These are phyloP conservation scores for Yamadazyma oceani DNA, from an alignment of 1,139 yeast genomes.

Conservation along the genomic window DNA sequence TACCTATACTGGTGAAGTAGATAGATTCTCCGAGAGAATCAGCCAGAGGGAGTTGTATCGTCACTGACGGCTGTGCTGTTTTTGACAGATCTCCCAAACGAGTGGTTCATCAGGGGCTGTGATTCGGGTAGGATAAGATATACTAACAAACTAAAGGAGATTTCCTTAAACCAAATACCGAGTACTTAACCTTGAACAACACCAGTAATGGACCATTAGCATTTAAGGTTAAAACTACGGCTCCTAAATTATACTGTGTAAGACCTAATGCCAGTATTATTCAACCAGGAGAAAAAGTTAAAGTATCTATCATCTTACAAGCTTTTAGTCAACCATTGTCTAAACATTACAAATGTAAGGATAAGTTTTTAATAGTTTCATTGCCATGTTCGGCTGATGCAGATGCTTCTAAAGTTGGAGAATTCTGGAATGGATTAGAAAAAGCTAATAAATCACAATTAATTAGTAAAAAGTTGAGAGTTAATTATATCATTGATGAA, in stretches of 20 bases:
- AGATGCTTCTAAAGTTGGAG: constrained; percentile 56
- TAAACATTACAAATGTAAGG: constrained; percentile 75
- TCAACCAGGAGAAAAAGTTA: constrained; percentile 68
- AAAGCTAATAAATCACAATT: constrained; percentile 57
- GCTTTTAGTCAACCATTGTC: constrained; percentile 78
- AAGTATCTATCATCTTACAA: constrained; percentile 81
- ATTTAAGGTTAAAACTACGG: constrained; percentile 96
- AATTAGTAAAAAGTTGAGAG: constrained; percentile 76
- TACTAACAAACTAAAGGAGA: constrained; percentile 44
- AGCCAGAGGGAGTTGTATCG: no score
- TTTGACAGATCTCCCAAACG: no score
- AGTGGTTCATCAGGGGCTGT: no score
- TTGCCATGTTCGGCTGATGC: constrained; percentile 68
- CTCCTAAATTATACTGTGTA: constrained; percentile 94
- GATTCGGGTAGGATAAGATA: no score
- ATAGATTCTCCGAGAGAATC: no score
- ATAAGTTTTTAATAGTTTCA: constrained; percentile 87
- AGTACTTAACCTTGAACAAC: constrained; percentile 67
- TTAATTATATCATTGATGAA: constrained; percentile 52
- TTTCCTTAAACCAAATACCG: constrained; percentile 71
- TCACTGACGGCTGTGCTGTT: no score
- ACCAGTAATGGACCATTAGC: constrained; percentile 64
- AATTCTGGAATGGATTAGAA: constrained; percentile 73
- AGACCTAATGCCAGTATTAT: constrained; percentile 90
- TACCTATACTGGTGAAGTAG: no score